phyloP scores from a whole-genome alignment of 257 asterid species.

The Salvia hispanica region DNA sequence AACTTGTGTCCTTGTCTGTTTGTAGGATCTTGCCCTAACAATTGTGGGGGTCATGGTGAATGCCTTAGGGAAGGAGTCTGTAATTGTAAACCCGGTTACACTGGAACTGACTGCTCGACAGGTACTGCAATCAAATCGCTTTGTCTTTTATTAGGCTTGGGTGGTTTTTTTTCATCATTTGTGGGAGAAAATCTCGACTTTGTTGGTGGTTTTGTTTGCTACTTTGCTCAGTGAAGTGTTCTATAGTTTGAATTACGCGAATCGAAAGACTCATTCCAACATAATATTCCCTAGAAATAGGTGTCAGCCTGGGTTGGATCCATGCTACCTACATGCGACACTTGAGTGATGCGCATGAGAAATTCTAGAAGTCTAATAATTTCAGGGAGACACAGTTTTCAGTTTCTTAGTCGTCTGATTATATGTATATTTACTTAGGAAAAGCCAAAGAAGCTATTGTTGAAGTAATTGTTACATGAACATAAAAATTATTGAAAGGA shows the following conservation, averaged over 20 bases:
- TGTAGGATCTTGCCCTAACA: constrained; percentile 75
- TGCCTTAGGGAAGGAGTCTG: constrained; percentile 69
- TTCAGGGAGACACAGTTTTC: background rate
- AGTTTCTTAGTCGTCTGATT: background rate
- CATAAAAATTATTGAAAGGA: background rate
- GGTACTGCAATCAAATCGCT: constrained; percentile 50
- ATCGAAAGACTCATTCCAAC: background rate
- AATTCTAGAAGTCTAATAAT: background rate
- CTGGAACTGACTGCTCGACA: constrained; percentile 95
- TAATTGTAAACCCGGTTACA: constrained; percentile 72
- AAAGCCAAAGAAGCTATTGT: background rate
- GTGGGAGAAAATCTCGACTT: background rate
- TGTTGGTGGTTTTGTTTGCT: background rate
- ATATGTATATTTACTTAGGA: background rate
- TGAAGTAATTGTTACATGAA: background rate
- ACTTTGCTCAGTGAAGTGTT: background rate
- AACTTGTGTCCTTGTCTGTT: background rate
- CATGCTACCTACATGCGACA: background rate
- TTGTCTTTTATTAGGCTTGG: background rate
- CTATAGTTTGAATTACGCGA: constrained; percentile 1
- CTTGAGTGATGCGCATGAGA: background rate
- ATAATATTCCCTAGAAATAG: background rate
- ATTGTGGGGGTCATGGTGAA: constrained; percentile 65
- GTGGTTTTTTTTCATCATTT: background rate
- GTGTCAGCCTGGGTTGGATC: background rate